Evolutionary conservation across 495 filamentous ascomycete genomes (phyloP).

Genomic region (Aspergillus panamensis): DNA sequence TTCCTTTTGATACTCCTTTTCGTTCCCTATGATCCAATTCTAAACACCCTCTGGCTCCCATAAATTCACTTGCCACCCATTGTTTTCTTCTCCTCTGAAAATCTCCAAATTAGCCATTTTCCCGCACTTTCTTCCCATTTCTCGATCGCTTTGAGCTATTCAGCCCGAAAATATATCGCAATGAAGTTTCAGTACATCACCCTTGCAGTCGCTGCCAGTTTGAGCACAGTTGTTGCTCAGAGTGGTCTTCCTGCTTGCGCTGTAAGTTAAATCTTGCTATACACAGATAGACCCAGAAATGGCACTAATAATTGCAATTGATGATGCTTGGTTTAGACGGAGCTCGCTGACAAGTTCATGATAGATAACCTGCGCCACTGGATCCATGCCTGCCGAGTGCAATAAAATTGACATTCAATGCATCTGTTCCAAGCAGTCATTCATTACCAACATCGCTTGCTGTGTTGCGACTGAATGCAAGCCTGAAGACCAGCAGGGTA

Average conservation of each 20-base stretch:
- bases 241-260: constrained; percentile 51
- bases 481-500: constrained; percentile 54
- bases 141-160: background rate
- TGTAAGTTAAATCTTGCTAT: constrained; percentile 21
- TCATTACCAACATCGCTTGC: constrained; percentile 61
- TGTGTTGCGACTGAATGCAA: constrained; percentile 60
- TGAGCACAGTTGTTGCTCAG: constrained; percentile 39
- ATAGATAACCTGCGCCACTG: constrained; percentile 54
- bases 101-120: background rate
- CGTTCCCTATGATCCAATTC: background rate
- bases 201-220: constrained; percentile 31
- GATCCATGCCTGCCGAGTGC: constrained; percentile 50
- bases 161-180: background rate
- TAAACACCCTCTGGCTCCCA: too few species aligned
- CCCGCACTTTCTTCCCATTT: background rate
- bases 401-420: constrained; percentile 55
- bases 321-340: background rate
- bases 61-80: background rate
- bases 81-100: background rate
- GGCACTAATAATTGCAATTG: background rate
- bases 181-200: constrained; percentile 40
- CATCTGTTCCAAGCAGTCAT: constrained; percentile 59
- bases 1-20: background rate
- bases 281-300: background rate
- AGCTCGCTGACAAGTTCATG: constrained; percentile 2